Evolutionary conservation across 1,284 basidiomycete species (phyloP).

Genomic region (Austropuccinia psidii): DNA sequence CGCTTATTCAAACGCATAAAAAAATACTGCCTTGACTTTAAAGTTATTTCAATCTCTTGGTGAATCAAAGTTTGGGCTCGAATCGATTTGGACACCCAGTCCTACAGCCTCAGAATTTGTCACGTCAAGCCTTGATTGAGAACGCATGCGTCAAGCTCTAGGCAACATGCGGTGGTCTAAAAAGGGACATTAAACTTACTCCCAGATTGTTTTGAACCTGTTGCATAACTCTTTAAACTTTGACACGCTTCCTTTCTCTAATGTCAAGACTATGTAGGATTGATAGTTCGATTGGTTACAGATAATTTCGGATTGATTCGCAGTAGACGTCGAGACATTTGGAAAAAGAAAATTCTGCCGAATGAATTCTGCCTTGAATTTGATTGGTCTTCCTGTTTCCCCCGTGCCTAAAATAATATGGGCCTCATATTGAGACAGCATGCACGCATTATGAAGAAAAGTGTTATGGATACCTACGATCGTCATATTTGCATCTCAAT

Average conservation of each 20-base stretch:
- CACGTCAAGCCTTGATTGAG: not conserved
- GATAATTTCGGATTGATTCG: too few species aligned
- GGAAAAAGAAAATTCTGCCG: not conserved
- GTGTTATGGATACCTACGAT: conserved; percentile 13
- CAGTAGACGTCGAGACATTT: not conserved
- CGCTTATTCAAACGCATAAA: too few species aligned
- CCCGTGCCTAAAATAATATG: not conserved
- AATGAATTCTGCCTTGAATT: conserved; percentile 31
- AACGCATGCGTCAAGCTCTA: not conserved
- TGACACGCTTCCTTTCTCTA: conserved; percentile 30
- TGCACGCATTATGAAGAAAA: too few species aligned
- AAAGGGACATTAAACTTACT: not conserved
- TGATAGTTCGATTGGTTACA: not conserved
- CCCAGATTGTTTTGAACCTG: conserved; percentile 17
- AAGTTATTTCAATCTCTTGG: too few species aligned
- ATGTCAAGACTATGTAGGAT: conserved; percentile 5
- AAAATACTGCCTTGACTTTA: too few species aligned
- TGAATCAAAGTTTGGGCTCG: too few species aligned
- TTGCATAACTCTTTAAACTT: conserved; percentile 28
- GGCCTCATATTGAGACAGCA: too few species aligned
- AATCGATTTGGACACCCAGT: not conserved
- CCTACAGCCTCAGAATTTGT: not conserved
- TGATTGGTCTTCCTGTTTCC: conserved; percentile 6
- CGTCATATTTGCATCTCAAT: conserved; percentile 17
- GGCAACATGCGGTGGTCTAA: not conserved